Conservation (phyloP, 139 green algal species). For the Tetradesmus lagerheimii region DNA sequence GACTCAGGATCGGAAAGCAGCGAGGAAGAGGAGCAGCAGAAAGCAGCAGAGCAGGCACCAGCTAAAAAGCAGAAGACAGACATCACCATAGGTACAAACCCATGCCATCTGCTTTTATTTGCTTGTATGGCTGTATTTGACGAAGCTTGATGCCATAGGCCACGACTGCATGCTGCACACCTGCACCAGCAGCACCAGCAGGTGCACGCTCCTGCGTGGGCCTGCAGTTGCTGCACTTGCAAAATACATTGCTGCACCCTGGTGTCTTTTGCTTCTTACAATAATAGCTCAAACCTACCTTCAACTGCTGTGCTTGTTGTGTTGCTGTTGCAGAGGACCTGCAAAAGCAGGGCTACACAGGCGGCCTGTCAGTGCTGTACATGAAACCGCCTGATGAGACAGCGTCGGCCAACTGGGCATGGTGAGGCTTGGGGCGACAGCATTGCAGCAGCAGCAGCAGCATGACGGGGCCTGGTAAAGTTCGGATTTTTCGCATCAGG, state of each 20-base stretch:
- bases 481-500: no score
- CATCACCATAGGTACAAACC: conserved; percentile 15
- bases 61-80: conserved; percentile 42
- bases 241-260: no score
- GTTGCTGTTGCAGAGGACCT: conserved; percentile 42
- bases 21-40: background rate
- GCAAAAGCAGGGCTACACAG: conserved; percentile 49
- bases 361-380: conserved; percentile 48
- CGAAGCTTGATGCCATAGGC: no score
- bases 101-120: background rate
- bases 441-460: background rate
- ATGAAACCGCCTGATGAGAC: conserved; percentile 50
- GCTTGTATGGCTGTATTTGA: no score
- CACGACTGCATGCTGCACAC: background rate
- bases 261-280: no score
- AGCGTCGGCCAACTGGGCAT: conserved; percentile 44
- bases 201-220: no score
- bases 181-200: background rate
- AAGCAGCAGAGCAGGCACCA: background rate
- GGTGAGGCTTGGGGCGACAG: conserved; percentile 20
- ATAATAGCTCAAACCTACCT: no score
- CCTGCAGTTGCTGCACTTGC: no score
- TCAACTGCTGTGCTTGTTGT: background rate
- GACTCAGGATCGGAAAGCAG: background rate
- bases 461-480: no score